Percentiles rank a stretch among this genome's conserved stretches.
These are phyloP conservation scores for Eurotiales sp. DNA, from an alignment of 2,329 filamentous ascomycete species.

Conservation along the genomic window DNA sequence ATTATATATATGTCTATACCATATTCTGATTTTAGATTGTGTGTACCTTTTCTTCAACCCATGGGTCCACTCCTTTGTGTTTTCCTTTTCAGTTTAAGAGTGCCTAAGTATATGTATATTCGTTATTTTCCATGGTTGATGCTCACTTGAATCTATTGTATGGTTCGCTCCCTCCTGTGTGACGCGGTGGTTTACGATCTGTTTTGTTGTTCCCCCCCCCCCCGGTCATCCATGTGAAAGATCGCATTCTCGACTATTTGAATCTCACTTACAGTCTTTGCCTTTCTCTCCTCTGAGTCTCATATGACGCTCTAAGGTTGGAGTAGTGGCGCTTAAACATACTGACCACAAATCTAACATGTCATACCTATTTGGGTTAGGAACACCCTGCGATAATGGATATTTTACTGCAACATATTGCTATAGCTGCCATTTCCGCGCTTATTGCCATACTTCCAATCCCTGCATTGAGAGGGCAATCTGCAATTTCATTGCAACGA, in stretches of 20 bases:
- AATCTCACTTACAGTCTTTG: not conserved
- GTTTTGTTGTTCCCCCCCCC: too few relatives aligned
- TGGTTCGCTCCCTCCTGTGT: too few relatives aligned
- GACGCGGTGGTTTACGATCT: too few relatives aligned
- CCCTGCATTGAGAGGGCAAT: too few relatives aligned
- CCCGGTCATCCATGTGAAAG: not conserved
- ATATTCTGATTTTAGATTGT: not conserved
- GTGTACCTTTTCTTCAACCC: not conserved
- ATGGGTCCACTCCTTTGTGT: not conserved
- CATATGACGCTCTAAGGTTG: not conserved
- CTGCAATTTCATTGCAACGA: too few relatives aligned
- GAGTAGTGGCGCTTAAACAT: not conserved
- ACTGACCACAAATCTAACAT: not conserved
- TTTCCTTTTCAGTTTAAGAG: not conserved
- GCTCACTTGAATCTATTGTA: too few relatives aligned
- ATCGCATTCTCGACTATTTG: not conserved
- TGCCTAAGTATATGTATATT: not conserved
- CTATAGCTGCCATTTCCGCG: not conserved
- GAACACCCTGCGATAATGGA: not conserved
- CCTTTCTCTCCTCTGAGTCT: not conserved
- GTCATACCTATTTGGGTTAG: not conserved
- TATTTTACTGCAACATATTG: not conserved
- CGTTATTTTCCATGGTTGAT: not conserved
- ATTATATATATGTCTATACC: conserved; percentile 7
- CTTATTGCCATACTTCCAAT: conserved; percentile 2